Base-by-base conservation (phyloP, 805 yeast species). In the Metschnikowia hibisci region DNA sequence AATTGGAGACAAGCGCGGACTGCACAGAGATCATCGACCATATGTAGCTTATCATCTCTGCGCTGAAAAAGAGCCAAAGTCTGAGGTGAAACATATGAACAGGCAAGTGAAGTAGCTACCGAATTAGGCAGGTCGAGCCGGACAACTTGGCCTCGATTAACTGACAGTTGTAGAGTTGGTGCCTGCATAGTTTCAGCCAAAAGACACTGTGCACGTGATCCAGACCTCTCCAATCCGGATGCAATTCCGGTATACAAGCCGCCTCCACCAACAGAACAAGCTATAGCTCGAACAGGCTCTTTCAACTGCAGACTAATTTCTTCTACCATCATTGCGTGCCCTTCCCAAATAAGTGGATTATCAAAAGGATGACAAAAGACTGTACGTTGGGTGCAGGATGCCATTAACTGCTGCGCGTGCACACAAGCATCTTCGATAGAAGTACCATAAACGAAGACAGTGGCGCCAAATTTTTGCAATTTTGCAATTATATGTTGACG, bases 51-150 rank as follows among this genome's bases (percentile, higher is more conserved):
- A 40, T 46, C 50, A 8, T 52, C 41, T 3, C 42, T 16, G 11
- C 50, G 46, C 52, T 48, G 48, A 25, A 31, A 39, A 25, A 36
- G 61, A 22, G 66, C 69, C 44, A 81, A 61, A 0, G 84, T 73
- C 51, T 68, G 62, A 7, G 62, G 52, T 0, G 86, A 74, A 6
- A 82, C 78, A 49, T 70, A 72, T 1, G 80, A 73, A 32, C 87
- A 77, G 3, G 87, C 87, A 41, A 84, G 66, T 0, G 84, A 77
- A 2, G 80, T 73, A 2, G 89, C 90, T 42, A 83, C 62, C 7
- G 86, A 76, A 15, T 67, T 57, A 4, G 75, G 72, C 29, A 75
- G 71, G 2, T 66, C 61, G 20, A 82, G 61, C 11, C 58, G 57
- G 8, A 80, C 71, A 7, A 70, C 69, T 36, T 67, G 52, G 6